A percentile compares a stretch with the other conserved stretches of the same genome.
phyloP scores from a whole-genome alignment of 192 early-diverging fungal species.

The Pilobolus umbonatus region DNA sequence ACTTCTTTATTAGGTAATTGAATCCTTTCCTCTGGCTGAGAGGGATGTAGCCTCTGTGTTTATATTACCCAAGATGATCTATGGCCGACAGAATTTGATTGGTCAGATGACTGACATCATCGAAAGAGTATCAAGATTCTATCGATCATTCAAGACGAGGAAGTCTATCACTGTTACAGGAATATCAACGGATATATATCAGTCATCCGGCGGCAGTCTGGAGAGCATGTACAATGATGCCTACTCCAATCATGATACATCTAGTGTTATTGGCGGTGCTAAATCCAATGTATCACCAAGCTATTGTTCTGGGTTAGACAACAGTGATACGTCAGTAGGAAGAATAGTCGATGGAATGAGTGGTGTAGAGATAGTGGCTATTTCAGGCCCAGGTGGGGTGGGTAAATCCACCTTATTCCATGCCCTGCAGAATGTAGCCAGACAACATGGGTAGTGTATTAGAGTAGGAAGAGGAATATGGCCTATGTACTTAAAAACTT shows the following conservation, averaged over 20 bases:
- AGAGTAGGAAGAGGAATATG: not conserved
- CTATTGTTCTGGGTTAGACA: conserved; percentile 9
- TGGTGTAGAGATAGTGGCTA: conserved; percentile 17
- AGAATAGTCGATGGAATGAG: not conserved
- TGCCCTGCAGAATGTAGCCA: conserved; percentile 27
- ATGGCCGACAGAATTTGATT: conserved; percentile 24
- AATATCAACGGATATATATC: conserved; percentile 1
- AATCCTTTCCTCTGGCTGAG: conserved; percentile 25
- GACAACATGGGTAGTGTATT: conserved; percentile 21
- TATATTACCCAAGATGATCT: conserved; percentile 25
- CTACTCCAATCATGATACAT: not conserved
- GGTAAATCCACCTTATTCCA: conserved; percentile 27
- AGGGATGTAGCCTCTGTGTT: conserved; percentile 32
- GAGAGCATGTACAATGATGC: not conserved
- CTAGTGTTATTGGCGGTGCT: not conserved
- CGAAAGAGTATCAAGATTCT: conserved; percentile 11
- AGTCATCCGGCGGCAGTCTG: conserved; percentile 2
- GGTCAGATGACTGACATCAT: conserved; percentile 23
- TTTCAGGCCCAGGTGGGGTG: conserved; percentile 27
- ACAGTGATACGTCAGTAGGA: conserved; percentile 19
- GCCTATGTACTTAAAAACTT: not conserved
- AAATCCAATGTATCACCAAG: conserved; percentile 15
- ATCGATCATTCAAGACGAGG: not conserved
- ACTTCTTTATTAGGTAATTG: conserved; percentile 11
- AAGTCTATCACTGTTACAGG: conserved; percentile 7